Evolutionary conservation across 2,329 filamentous ascomycete genomes (phyloP), one percentile per base, ranked within the genome.

Genomic region (Cryphonectria carpinicola): DNA sequence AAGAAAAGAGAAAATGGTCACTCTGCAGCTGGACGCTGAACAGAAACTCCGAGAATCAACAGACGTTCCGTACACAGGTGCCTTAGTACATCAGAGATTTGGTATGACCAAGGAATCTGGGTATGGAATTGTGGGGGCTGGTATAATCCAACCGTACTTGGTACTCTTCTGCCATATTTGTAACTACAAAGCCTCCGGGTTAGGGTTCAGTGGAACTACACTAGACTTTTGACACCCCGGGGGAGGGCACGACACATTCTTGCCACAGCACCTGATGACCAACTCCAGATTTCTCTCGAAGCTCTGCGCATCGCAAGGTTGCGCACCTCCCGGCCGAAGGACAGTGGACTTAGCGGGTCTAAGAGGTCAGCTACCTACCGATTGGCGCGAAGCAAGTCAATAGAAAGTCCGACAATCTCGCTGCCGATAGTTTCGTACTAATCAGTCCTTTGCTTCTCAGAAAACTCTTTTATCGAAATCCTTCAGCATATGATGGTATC

Each of bases 271-370:
- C 2, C 54, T 32, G 49, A 28, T 28, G 14, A 19, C 14, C 54
- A 58, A 10, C 54, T 32, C 11, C 28, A 35, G 28, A 58, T 28
- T 28, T 17, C 37, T 35, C 14, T 32, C 28, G 19, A 32, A 28
- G 25, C 25, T 32, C 28, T 13, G 52, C 52, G 25, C 54, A 22
- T 17, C 54, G 6, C 25, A 32, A 58, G 54, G 7, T 28, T 35
- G 14, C 8, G 13, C 13, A 35, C 7, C 54, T 35, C 14, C 25
- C 28, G 25, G 7, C 25, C 19, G 13, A 8, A 35, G 13, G 6
- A 8, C 28, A 32, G n/a, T 58, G 54, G 54, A 58, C 13, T 58
- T 58, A 58, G 25, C 54, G 54, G 54, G 28, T 58, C 54, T 58
- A 58, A 58, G 54, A 14, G 5, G 25, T 58, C 28, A 32, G 54